Evolutionary conservation across 2,329 filamentous ascomycete genomes (phyloP).

Genomic region (Hirsutella thompsonii): DNA sequence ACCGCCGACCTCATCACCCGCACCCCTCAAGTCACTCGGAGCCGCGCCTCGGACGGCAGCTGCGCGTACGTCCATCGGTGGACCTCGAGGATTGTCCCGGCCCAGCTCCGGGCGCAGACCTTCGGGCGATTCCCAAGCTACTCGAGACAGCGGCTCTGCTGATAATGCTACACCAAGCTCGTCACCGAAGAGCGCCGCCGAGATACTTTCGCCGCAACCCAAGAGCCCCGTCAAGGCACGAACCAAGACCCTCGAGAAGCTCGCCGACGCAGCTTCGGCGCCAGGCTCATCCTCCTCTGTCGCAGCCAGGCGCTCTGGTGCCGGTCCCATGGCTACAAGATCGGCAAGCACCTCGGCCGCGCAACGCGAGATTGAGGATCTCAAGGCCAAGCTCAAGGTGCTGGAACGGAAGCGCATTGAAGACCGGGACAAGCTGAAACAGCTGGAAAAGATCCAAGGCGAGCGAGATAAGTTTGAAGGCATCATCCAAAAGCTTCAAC

Average conservation of each 20-base stretch:
- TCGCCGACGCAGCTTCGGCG: constrained; percentile 25
- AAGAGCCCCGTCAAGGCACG: constrained; percentile 37
- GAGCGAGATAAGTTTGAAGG: constrained; percentile 68
- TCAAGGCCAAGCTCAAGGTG: constrained; percentile 76
- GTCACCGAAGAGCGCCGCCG: constrained; percentile 37
- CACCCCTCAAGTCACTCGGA: constrained; percentile 17
- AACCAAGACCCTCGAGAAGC: constrained; percentile 37
- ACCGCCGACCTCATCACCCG: constrained; percentile 31
- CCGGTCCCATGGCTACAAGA: constrained; percentile 16
- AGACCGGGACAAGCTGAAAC: constrained; percentile 74
- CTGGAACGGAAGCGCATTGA: constrained; percentile 80
- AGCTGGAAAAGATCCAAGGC: constrained; percentile 59
- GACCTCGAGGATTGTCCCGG: constrained; percentile 22
- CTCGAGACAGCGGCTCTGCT: constrained; percentile 23
- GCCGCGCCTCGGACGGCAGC: constrained; percentile 23
- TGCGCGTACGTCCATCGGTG: constrained; percentile 25
- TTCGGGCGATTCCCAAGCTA: constrained; percentile 33
- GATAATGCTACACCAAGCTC: constrained; percentile 24
- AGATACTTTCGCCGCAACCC: constrained; percentile 34
- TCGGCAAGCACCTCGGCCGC: constrained; percentile 36
- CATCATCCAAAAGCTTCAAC: constrained; percentile 83
- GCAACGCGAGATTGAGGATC: constrained; percentile 64
- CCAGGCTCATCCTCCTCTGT: constrained; percentile 15
- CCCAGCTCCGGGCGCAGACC: constrained; percentile 26
- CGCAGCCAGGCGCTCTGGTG: constrained; percentile 16